Conservation (phyloP, 257 asterid genomes). For the Plectranthus barbatus region DNA sequence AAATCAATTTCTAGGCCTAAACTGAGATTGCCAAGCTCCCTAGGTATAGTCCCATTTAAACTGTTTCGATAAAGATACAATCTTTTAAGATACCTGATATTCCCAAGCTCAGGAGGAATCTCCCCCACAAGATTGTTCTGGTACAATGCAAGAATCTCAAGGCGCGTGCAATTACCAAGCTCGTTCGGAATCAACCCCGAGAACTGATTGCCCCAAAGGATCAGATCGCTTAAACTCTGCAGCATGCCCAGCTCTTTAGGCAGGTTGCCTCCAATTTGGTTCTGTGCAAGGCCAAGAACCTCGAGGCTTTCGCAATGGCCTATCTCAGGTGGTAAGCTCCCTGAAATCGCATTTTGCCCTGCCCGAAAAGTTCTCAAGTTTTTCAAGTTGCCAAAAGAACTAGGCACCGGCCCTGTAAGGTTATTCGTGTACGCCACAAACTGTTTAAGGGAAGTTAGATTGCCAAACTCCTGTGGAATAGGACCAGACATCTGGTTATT, state of each 20-base stretch:
- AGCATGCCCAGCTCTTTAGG: conserved; percentile 82
- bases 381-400: conserved; percentile 51
- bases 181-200: conserved; percentile 68
- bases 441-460: conserved; percentile 52
- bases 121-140: conserved; percentile 66
- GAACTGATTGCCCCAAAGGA: conserved; percentile 73
- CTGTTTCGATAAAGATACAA: conserved; percentile 66
- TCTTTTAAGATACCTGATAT: conserved; percentile 28
- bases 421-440: conserved; percentile 79
- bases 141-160: conserved; percentile 59
- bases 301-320: conserved; percentile 47
- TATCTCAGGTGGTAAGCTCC: conserved; percentile 61
- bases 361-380: conserved; percentile 55
- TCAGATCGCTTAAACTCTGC: conserved; percentile 37
- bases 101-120: conserved; percentile 66
- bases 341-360: conserved; percentile 75
- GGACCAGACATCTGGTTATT: conserved; percentile 65
- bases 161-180: conserved; percentile 63
- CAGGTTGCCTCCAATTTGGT: conserved; percentile 47
- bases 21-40: conserved; percentile 71
- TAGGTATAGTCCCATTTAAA: conserved; percentile 76
- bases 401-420: conserved; percentile 68
- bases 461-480: conserved; percentile 65
- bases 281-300: conserved; percentile 80
- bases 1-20: conserved; percentile 56